phyloP scores from a whole-genome alignment of 805 yeast species.

The Diddensiella transvaalensis region DNA sequence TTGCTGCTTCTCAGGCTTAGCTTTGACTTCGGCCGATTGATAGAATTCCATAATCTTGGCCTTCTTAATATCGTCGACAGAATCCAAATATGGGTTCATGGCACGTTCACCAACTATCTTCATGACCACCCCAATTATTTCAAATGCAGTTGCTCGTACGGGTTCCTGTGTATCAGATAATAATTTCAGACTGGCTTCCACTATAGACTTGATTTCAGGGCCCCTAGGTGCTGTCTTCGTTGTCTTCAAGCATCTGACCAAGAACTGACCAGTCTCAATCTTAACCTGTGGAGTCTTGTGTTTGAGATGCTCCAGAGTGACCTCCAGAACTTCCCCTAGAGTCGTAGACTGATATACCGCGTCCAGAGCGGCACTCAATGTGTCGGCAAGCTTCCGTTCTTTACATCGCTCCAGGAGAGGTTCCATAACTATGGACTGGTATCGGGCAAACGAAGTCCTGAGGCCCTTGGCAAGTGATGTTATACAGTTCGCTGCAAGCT shows the following conservation, averaged over 20 bases:
- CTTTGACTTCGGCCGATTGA: conserved; percentile 53
- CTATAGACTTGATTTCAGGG: conserved; percentile 54
- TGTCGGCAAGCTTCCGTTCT: conserved; percentile 79
- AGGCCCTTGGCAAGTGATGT: conserved; percentile 64
- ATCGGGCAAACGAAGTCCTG: conserved; percentile 50
- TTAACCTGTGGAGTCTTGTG: conserved; percentile 84
- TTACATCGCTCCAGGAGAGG: conserved; percentile 78
- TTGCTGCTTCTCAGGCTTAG: conserved; percentile 37
- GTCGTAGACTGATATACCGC: conserved; percentile 53
- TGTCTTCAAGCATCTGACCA: conserved; percentile 58
- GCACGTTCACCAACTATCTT: conserved; percentile 76
- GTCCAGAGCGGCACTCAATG: conserved; percentile 63
- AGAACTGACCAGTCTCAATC: conserved; percentile 61
- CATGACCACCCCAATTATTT: conserved; percentile 75
- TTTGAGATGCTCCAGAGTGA: conserved; percentile 53
- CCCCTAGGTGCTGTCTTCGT: conserved; percentile 48
- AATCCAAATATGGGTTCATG: conserved; percentile 54
- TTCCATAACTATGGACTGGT: conserved; percentile 48
- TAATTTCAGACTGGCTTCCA: conserved; percentile 56
- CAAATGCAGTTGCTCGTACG: conserved; percentile 72
- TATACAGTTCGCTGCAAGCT: conserved; percentile 66
- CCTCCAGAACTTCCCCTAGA: conserved; percentile 55
- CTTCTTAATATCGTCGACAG: conserved; percentile 73
- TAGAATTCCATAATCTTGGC: conserved; percentile 60
- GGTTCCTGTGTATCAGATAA: conserved; percentile 81